A percentile compares a stretch with the other conserved stretches of the same genome.
Conservation (phyloP, 2,329 filamentous ascomycete genomes). For the Arthrobotrys musiformis region DNA sequence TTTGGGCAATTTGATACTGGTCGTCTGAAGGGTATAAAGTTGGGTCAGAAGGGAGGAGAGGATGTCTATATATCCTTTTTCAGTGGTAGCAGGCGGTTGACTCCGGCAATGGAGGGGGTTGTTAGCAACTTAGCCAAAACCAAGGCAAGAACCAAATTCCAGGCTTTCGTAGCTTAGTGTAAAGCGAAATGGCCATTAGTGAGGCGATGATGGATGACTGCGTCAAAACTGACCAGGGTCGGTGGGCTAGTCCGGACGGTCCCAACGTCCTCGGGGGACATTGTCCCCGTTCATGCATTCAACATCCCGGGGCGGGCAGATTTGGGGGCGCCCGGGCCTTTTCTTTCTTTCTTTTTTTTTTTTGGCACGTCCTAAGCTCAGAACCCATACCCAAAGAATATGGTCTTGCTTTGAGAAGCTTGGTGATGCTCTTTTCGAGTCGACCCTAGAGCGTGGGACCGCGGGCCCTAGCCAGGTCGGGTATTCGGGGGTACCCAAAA, state of each 20-base stretch:
- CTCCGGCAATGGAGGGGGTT: constrained; percentile 50
- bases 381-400: not conserved
- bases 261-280: constrained; percentile 35
- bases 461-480: constrained; percentile 25
- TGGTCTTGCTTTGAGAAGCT: constrained; percentile 30
- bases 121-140: constrained; percentile 44
- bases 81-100: constrained; percentile 35
- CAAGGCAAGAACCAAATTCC: constrained; percentile 55
- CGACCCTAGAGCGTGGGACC: constrained; percentile 45
- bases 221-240: constrained; percentile 50
- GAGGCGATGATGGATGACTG: constrained; percentile 56
- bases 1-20: constrained; percentile 15
- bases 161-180: constrained; percentile 42
- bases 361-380: not conserved
- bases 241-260: constrained; percentile 28
- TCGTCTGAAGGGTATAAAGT: constrained; percentile 34
- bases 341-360: not conserved
- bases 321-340: not conserved
- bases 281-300: constrained; percentile 20
- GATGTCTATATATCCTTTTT: constrained; percentile 56
- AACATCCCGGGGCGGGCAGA: not conserved
- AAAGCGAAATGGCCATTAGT: constrained; percentile 51
- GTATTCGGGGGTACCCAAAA: constrained; percentile 30
- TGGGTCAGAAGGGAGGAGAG: constrained; percentile 43
- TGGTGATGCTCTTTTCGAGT: constrained; percentile 43